Conservation (phyloP, 1,284 basidiomycete genomes). For the Austroboletus rostrupii region DNA sequence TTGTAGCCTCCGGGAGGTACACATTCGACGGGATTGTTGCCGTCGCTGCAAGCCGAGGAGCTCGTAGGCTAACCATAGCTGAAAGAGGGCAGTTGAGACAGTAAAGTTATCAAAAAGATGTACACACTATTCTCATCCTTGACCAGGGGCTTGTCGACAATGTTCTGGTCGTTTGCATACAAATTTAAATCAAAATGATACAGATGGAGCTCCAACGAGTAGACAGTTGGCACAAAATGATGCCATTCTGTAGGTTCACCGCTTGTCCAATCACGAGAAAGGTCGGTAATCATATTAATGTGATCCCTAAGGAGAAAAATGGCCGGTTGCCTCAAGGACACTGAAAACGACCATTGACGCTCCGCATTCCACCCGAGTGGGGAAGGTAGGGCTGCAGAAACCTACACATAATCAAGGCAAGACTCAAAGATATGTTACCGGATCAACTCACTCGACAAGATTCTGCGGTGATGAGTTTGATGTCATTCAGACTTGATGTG, state of each 20-base stretch:
- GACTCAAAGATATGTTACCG: background rate
- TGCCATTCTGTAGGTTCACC: constrained; percentile 76
- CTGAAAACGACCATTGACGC: constrained; percentile 73
- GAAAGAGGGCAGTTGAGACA: constrained; percentile 3
- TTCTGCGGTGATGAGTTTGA: constrained; percentile 70
- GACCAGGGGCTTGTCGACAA: constrained; percentile 82
- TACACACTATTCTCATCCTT: constrained; percentile 70
- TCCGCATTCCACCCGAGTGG: constrained; percentile 66
- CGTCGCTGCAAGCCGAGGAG: constrained; percentile 49
- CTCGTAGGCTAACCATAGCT: constrained; percentile 75
- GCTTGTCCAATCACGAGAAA: constrained; percentile 84
- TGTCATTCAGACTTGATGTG: constrained; percentile 84
- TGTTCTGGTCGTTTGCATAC: constrained; percentile 94
- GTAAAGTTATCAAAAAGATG: constrained; percentile 2
- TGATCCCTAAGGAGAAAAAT: constrained; percentile 86
- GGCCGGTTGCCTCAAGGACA: constrained; percentile 67
- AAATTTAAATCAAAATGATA: constrained; percentile 74
- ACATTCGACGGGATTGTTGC: constrained; percentile 64
- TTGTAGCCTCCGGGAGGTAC: constrained; percentile 71
- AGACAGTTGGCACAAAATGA: constrained; percentile 81
- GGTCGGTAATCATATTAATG: constrained; percentile 86
- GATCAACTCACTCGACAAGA: constrained; percentile 59
- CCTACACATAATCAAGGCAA: constrained; percentile 33
- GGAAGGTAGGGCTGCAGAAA: constrained; percentile 62
- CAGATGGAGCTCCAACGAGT: constrained; percentile 66